Evolutionary conservation across 2,329 filamentous ascomycete genomes (phyloP).

Genomic region (Colletotrichum nymphaeae): DNA sequence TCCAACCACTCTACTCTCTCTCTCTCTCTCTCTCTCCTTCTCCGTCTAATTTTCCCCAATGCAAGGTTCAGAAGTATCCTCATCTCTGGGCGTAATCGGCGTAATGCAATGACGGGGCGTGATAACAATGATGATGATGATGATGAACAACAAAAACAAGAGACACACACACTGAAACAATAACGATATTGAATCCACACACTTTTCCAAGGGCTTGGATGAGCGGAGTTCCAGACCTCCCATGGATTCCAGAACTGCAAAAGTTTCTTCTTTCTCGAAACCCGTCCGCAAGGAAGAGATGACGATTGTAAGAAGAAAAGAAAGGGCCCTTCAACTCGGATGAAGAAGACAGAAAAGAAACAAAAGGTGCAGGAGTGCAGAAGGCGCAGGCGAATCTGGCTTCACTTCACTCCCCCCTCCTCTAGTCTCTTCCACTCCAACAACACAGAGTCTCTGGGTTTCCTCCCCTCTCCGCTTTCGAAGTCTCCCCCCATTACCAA

Average conservation of each 20-base stretch:
- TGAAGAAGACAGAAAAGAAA: not conserved
- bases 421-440: not conserved
- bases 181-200: not conserved
- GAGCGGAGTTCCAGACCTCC: no score
- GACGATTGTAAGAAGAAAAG: slow-evolving; percentile 2
- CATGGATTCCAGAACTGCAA: no score
- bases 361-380: not conserved
- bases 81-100: slow-evolving; percentile 7
- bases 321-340: not conserved
- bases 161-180: not conserved
- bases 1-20: not conserved
- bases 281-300: slow-evolving; percentile 10
- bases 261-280: not conserved
- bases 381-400: slow-evolving; percentile 25
- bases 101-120: not conserved
- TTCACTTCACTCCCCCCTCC: slow-evolving; percentile 7
- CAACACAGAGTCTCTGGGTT: not conserved
- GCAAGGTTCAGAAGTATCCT: not conserved
- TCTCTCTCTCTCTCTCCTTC: not conserved
- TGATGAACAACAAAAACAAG: not conserved
- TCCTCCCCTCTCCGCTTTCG: not conserved
- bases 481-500: slow-evolving; percentile 9
- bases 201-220: no score
- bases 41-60: not conserved
- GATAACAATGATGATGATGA: not conserved